These are phyloP conservation scores for Ephemerocybe angulata DNA, from an alignment of 768 basidiomycete genomes.

Conservation along the genomic window DNA sequence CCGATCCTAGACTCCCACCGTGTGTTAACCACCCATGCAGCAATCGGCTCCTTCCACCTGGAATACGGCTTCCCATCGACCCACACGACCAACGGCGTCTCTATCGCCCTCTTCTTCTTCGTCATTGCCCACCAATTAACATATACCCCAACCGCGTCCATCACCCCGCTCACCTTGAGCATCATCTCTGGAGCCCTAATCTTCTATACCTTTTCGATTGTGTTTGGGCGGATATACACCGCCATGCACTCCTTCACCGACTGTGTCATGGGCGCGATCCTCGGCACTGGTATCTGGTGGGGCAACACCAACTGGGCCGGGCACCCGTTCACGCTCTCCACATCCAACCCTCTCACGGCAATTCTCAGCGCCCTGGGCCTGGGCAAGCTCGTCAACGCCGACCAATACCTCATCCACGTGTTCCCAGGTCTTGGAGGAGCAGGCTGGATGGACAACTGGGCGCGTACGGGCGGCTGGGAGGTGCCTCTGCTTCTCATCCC, in stretches of 20 bases:
- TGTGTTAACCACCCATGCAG: slow-evolving; percentile 30
- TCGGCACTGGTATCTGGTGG: slow-evolving; percentile 74
- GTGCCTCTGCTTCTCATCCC: slow-evolving; percentile 62
- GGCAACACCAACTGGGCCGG: slow-evolving; percentile 43
- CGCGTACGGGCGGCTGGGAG: slow-evolving; percentile 38
- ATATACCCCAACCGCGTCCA: slow-evolving; percentile 27
- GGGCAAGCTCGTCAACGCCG: slow-evolving; percentile 14
- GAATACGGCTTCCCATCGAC: slow-evolving; percentile 97
- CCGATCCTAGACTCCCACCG: neutral
- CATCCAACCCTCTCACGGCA: slow-evolving; percentile 27
- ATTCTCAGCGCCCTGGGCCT: slow-evolving; percentile 23
- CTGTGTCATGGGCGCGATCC: slow-evolving; percentile 54
- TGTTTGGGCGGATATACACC: slow-evolving; percentile 78
- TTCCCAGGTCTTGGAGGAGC: slow-evolving; percentile 38
- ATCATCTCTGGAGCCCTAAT: slow-evolving; percentile 41
- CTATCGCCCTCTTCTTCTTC: slow-evolving; percentile 81
- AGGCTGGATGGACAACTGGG: slow-evolving; percentile 33
- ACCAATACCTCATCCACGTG: slow-evolving; percentile 26
- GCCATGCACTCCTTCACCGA: slow-evolving; percentile 89
- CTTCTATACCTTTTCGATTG: slow-evolving; percentile 66
- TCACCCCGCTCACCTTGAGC: slow-evolving; percentile 46
- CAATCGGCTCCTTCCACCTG: slow-evolving; percentile 74
- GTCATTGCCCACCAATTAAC: slow-evolving; percentile 54
- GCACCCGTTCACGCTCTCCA: slow-evolving; percentile 29
- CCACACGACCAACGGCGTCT: slow-evolving; percentile 88